These are phyloP conservation scores for Ceratocystis alfenasii DNA, from an alignment of 2,329 filamentous ascomycete species.

Conservation along the genomic window DNA sequence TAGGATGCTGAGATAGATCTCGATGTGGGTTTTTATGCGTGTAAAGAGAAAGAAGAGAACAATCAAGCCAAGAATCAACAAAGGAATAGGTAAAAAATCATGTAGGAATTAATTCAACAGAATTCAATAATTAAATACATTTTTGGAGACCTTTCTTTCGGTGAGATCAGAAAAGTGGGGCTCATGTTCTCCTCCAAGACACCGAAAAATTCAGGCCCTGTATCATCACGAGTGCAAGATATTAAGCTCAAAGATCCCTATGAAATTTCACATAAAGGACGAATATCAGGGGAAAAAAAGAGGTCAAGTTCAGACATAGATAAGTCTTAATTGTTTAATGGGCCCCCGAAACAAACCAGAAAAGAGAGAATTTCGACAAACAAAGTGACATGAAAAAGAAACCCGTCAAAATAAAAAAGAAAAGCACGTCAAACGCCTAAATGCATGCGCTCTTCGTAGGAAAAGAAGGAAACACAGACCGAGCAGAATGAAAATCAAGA, in stretches of 20 bases:
- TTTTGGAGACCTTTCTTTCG: not conserved
- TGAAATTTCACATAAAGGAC: too few species aligned
- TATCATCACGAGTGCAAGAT: not conserved
- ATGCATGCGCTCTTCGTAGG: conserved; percentile 18
- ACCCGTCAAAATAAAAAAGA: conserved; percentile 3
- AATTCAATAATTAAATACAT: conserved; percentile 3
- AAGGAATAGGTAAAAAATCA: not conserved
- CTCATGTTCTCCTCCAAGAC: not conserved
- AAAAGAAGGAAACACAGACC: conserved; percentile 4
- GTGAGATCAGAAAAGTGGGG: not conserved
- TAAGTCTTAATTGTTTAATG: not conserved
- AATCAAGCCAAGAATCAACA: not conserved
- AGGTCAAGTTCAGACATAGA: too few species aligned
- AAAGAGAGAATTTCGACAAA: not conserved
- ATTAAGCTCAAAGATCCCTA: not conserved
- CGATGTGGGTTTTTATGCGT: too few species aligned
- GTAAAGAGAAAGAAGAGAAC: not conserved
- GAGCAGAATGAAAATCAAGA: conserved; percentile 5
- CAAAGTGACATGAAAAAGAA: not conserved
- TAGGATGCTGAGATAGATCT: too few species aligned
- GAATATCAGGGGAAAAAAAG: too few species aligned
- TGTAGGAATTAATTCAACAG: not conserved
- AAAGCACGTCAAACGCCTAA: conserved; percentile 17
- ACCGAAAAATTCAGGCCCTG: not conserved
- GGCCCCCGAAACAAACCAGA: too few species aligned